Base-by-base conservation (phyloP, 345 rosid species). In the Rhizophora apiculata region DNA sequence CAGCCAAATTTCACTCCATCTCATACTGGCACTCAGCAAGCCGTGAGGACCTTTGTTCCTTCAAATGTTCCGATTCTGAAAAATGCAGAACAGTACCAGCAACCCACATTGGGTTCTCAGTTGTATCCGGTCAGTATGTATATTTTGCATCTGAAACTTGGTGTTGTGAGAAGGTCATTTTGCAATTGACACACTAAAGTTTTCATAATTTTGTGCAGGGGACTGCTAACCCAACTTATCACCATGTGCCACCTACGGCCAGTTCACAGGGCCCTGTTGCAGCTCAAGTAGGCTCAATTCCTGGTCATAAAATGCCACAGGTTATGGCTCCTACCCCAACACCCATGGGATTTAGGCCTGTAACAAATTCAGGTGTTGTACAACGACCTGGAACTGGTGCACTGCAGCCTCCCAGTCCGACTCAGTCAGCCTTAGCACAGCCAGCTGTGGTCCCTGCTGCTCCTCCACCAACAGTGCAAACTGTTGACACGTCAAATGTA, bases 401-500 rank as follows among this genome's bases (percentile, higher is more conserved):
- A 65, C 79, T 81, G 89, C 98, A 90, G 72, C 90, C 92, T 49
- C 71, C 88, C 51, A 88, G 86, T 73, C 93, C 96, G 69, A 84
- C 83, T 68, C 88, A 87, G 72, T 72, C 85, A 58, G 77, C 85
- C 72, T 27, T 85, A 52, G 68, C 57, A 37, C 95, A 88, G 76
- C 82, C 88, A 80, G 79, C 84, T 71, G 86, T 73, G 34, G 48
- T 83, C 19, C 91, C 96, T 74, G 82, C 88, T 74, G 85, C 89
- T 73, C 93, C 89, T 32, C 99, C 92, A 68, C 88, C 99, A 57
- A 96, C 99, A 13, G 88, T 90, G 63, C 98, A 92, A 82, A 90
- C 95, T 10, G 99, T 81, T 53, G 90, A 96, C 78, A 90, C 92
- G 55, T 86, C 90, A 66, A 92, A 82, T 31, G 90, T 89, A 34